These are phyloP conservation scores for Kluyveromyces starmeri DNA, from an alignment of 805 yeast species.

Conservation along the genomic window DNA sequence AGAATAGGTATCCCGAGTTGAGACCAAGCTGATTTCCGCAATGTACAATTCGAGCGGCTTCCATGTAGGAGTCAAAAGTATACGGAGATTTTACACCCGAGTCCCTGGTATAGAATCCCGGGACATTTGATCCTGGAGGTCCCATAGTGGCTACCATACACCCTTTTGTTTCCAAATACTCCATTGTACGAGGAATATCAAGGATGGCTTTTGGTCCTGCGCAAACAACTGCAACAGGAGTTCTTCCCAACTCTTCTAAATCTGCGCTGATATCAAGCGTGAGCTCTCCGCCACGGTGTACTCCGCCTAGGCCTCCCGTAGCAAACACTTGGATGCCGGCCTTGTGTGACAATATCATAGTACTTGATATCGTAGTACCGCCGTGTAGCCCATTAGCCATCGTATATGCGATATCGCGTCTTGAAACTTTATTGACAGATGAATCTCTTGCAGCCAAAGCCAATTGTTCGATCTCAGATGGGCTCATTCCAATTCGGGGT, in stretches of 20 bases:
- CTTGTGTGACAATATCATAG: constrained; percentile 68
- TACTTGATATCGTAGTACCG: constrained; percentile 85
- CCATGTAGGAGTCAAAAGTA: constrained; percentile 39
- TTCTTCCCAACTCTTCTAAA: constrained; percentile 71
- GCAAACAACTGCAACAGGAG: constrained; percentile 85
- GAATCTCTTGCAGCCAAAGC: constrained; percentile 27
- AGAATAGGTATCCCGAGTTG: constrained; percentile 63
- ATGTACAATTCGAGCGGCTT: constrained; percentile 57
- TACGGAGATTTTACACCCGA: constrained; percentile 70
- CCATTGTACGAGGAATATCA: constrained; percentile 74
- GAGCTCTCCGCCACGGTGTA: constrained; percentile 65
- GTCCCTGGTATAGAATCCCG: constrained; percentile 75
- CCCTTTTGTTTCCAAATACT: constrained; percentile 84
- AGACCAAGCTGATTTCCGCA: constrained; percentile 41
- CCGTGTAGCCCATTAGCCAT: constrained; percentile 60
- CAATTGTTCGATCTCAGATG: constrained; percentile 40
- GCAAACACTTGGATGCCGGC: constrained; percentile 83
- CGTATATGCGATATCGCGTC: constrained; percentile 70
- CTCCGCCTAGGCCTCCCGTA: constrained; percentile 93
- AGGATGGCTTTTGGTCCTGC: constrained; percentile 85
- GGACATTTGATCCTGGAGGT: constrained; percentile 45
- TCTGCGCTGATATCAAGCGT: constrained; percentile 84
- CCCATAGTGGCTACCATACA: constrained; percentile 71
- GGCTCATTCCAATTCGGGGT: constrained; percentile 59
- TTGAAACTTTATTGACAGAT: constrained; percentile 53